A percentile compares a stretch with the other conserved stretches of the same genome.
These are phyloP conservation scores for Eucalyptus sp. DNA, from an alignment of 345 rosid genomes.

Conservation along the genomic window DNA sequence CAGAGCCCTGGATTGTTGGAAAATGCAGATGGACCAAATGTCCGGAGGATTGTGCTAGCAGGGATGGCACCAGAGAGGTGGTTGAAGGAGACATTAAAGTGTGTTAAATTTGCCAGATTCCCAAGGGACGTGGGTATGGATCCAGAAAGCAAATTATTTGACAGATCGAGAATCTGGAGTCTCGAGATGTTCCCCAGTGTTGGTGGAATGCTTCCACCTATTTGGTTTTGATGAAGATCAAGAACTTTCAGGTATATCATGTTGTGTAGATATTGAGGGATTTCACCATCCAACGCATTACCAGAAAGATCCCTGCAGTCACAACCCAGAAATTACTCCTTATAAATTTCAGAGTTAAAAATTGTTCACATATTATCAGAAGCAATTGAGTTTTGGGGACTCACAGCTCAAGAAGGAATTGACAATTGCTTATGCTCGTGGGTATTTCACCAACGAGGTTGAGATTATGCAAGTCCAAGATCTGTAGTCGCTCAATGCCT, in stretches of 20 bases:
- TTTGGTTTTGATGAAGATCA: constrained; percentile 51
- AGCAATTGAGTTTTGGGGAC: constrained; percentile 11
- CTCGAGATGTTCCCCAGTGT: constrained; percentile 45
- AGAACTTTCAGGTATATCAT: constrained; percentile 67
- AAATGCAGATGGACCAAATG: constrained; percentile 63
- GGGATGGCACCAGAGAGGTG: constrained; percentile 73
- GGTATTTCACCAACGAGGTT: constrained; percentile 60
- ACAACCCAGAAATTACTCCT: neutral
- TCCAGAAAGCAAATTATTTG: constrained; percentile 60
- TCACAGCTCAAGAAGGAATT: constrained; percentile 75
- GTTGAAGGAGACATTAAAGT: constrained; percentile 71
- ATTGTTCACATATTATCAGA: neutral
- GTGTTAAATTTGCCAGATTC: constrained; percentile 28
- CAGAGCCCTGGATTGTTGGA: constrained; percentile 63
- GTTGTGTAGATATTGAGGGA: constrained; percentile 52
- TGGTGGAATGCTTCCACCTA: constrained; percentile 59
- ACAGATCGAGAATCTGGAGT: constrained; percentile 53
- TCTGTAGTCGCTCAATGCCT: constrained; percentile 49
- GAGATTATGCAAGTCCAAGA: constrained; percentile 80
- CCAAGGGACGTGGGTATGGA: constrained; percentile 64
- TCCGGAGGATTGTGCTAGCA: constrained; percentile 22
- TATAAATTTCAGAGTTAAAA: neutral
- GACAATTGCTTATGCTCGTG: constrained; percentile 51
- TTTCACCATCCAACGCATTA: constrained; percentile 55
- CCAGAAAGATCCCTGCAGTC: constrained; percentile 86